Evolutionary conservation across 768 basidiomycete genomes (phyloP).

Genomic region (Leccinellum luteum): DNA sequence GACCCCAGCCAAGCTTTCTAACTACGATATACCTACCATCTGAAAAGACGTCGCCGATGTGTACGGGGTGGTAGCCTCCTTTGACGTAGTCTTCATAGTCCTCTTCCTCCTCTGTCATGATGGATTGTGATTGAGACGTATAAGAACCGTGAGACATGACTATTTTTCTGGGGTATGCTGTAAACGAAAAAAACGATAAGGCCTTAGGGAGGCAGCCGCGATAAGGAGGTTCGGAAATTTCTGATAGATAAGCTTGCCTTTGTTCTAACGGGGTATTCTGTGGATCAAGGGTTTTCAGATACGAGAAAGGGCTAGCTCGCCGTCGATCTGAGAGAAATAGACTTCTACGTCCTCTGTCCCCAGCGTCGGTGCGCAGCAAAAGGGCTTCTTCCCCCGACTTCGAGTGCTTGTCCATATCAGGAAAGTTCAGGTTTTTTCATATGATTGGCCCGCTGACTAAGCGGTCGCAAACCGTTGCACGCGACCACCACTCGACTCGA

Average conservation of each 20-base stretch:
- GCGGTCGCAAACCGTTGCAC: conserved; percentile 7
- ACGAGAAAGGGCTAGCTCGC: background rate
- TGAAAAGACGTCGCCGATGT: conserved; percentile 89
- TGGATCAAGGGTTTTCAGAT: background rate
- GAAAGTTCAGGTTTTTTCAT: conserved; percentile 17
- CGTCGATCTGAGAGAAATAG: background rate
- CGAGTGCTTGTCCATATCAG: conserved; percentile 13
- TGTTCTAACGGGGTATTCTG: conserved; percentile 28
- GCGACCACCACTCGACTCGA: conserved; percentile 10
- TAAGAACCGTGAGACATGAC: conserved; percentile 71
- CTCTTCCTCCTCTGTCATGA: conserved; percentile 91
- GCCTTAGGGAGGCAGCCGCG: conserved; percentile 19
- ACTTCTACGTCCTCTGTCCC: background rate
- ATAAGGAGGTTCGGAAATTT: conserved; percentile 29
- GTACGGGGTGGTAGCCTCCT: conserved; percentile 89
- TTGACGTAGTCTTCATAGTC: conserved; percentile 88
- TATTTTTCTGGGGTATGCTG: conserved; percentile 34
- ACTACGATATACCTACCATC: conserved; percentile 87
- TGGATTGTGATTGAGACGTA: conserved; percentile 69
- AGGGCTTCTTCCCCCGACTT: background rate
- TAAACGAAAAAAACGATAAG: conserved; percentile 34
- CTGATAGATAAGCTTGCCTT: conserved; percentile 32
- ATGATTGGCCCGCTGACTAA: conserved; percentile 34
- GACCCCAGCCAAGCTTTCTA: conserved; percentile 94
- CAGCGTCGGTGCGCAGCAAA: conserved; percentile 13